Conservation (phyloP, 257 asterid species). For the Marsdenia floribunda region DNA sequence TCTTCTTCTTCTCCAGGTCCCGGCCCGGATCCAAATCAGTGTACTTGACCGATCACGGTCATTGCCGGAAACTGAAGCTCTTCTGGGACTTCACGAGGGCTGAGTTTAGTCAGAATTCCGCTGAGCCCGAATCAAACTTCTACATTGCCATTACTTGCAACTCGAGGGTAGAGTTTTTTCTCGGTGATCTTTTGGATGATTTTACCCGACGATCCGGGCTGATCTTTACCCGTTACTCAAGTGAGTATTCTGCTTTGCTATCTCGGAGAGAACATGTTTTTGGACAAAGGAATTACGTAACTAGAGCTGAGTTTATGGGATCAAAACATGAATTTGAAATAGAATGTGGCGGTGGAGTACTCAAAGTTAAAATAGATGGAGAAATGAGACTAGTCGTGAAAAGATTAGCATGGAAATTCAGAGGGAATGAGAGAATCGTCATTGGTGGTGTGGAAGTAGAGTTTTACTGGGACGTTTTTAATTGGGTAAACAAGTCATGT, state of each 20-base stretch:
- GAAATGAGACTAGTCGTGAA: slow-evolving; percentile 26
- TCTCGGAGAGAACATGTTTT: slow-evolving; percentile 36
- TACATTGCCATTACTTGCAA: slow-evolving; percentile 27
- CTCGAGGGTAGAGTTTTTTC: slow-evolving; percentile 26
- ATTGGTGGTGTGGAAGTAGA: slow-evolving; percentile 30
- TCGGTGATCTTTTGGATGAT: slow-evolving; percentile 26
- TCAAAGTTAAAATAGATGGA: slow-evolving; percentile 34
- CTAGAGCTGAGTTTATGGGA: slow-evolving; percentile 30
- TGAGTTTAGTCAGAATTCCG: slow-evolving; percentile 23
- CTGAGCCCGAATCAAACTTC: slow-evolving; percentile 32
- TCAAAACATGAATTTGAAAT: slow-evolving; percentile 29
- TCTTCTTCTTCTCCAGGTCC: slow-evolving; percentile 20
- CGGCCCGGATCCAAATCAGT: slow-evolving; percentile 33
- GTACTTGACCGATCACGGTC: slow-evolving; percentile 9
- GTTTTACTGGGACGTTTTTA: slow-evolving; percentile 38
- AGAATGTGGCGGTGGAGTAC: slow-evolving; percentile 32
- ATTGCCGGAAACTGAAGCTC: slow-evolving; percentile 20
- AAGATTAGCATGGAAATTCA: slow-evolving; percentile 36
- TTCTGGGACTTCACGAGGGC: slow-evolving; percentile 34
- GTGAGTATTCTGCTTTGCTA: slow-evolving; percentile 14
- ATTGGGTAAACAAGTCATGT: slow-evolving; percentile 27
- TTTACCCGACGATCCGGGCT: slow-evolving; percentile 17
- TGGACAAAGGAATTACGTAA: slow-evolving; percentile 24
- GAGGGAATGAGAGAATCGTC: slow-evolving; percentile 34
- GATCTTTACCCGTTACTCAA: slow-evolving; percentile 10